These are phyloP conservation scores for Neurospora pannonica DNA, from an alignment of 495 filamentous ascomycete genomes.

Conservation along the genomic window DNA sequence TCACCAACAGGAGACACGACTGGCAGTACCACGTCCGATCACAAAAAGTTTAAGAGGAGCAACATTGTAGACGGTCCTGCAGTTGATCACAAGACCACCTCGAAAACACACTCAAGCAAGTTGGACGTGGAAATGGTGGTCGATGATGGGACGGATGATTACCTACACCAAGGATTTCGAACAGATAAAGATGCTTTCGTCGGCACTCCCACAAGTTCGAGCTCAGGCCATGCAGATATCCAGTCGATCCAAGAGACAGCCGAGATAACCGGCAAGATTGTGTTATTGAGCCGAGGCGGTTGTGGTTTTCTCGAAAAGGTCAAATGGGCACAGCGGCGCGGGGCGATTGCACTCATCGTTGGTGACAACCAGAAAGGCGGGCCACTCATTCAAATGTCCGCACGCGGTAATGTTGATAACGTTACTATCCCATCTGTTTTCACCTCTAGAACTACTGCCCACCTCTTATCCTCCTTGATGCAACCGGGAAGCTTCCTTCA, in stretches of 20 bases:
- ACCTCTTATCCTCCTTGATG: constrained; percentile 82
- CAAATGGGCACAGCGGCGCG: constrained; percentile 88
- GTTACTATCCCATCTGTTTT: constrained; percentile 90
- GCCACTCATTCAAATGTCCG: constrained; percentile 92
- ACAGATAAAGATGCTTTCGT: constrained; percentile 21
- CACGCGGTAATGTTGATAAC: constrained; percentile 86
- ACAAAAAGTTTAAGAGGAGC: constrained; percentile 11
- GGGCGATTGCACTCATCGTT: constrained; percentile 82
- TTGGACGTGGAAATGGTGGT: constrained; percentile 11
- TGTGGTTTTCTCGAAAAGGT: constrained; percentile 97
- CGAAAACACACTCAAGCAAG: constrained; percentile 13
- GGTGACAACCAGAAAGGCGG: constrained; percentile 86
- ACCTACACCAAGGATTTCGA: constrained; percentile 62
- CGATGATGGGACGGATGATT: constrained; percentile 86
- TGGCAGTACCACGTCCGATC: not conserved
- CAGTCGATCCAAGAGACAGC: constrained; percentile 90
- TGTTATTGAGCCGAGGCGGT: constrained; percentile 80
- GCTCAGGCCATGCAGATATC: constrained; percentile 72
- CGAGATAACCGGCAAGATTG: constrained; percentile 88
- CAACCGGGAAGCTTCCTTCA: constrained; percentile 57
- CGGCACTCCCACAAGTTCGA: constrained; percentile 26
- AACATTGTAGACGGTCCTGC: constrained; percentile 12
- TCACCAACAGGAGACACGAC: constrained; percentile 14
- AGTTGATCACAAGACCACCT: constrained; percentile 13
- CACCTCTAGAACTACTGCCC: constrained; percentile 89